phyloP scores from a whole-genome alignment of 768 basidiomycete species.

The Podaxis rugospora region DNA sequence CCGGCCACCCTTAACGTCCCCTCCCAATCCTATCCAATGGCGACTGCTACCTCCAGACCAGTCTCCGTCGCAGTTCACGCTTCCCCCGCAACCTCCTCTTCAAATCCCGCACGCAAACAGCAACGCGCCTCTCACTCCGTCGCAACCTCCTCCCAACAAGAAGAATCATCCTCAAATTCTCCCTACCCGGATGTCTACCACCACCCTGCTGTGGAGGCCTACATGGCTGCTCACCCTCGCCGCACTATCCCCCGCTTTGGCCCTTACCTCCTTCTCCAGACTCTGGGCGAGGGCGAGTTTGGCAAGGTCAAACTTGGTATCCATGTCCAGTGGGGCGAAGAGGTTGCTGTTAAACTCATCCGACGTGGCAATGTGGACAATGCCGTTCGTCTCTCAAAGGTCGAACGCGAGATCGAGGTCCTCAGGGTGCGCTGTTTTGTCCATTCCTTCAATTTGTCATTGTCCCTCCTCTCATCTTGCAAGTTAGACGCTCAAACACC shows the following conservation, averaged over 20 bases:
- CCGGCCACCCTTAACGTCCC: background rate
- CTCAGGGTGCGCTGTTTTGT: conserved; percentile 63
- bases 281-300: conserved; percentile 97
- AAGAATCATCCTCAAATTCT: conserved; percentile 34
- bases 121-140: conserved; percentile 75
- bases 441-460: background rate
- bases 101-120: conserved; percentile 35
- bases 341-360: conserved; percentile 98
- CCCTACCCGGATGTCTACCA: conserved; percentile 72
- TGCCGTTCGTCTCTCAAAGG: conserved; percentile 84
- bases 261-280: conserved; percentile 92
- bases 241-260: conserved; percentile 93
- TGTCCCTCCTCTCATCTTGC: conserved; percentile 15
- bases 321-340: conserved; percentile 90
- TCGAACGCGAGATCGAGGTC: conserved; percentile 97
- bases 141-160: conserved; percentile 28
- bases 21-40: conserved; percentile 16
- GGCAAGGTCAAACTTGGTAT: conserved; percentile 99
- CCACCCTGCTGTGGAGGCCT: conserved; percentile 83
- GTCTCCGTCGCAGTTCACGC: conserved; percentile 56
- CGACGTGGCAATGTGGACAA: conserved; percentile 89
- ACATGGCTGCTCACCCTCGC: conserved; percentile 74
- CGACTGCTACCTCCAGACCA: conserved; percentile 37
- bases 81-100: conserved; percentile 33
- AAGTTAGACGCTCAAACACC: conserved; percentile 84